These are phyloP conservation scores for Cocos nucifera DNA, from an alignment of 176 grass and related monocot species.

Conservation along the genomic window DNA sequence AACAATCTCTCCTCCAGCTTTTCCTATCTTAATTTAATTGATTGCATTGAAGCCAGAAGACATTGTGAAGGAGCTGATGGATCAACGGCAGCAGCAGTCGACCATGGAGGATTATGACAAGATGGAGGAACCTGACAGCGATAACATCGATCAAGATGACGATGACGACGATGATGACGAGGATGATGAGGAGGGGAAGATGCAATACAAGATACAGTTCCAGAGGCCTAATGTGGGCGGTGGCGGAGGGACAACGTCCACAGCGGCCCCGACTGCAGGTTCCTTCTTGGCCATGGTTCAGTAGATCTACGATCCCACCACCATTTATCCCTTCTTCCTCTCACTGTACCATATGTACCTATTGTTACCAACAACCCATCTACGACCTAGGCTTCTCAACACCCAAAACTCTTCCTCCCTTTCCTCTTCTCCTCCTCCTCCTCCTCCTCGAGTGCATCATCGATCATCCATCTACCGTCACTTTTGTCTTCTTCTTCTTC, in stretches of 20 bases:
- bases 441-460: slow-evolving; percentile 12
- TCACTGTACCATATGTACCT: slow-evolving; percentile 53
- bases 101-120: slow-evolving; percentile 46
- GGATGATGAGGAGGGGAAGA: not conserved
- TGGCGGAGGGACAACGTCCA: slow-evolving; percentile 27
- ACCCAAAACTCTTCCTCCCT: slow-evolving; percentile 24
- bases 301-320: slow-evolving; percentile 22
- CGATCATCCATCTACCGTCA: too few relatives aligned
- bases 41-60: slow-evolving; percentile 82
- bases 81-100: slow-evolving; percentile 35
- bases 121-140: slow-evolving; percentile 45
- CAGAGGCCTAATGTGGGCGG: slow-evolving; percentile 16
- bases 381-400: slow-evolving; percentile 23
- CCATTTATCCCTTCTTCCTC: slow-evolving; percentile 13
- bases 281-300: slow-evolving; percentile 97
- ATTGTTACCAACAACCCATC: slow-evolving; percentile 28
- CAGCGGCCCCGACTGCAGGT: slow-evolving; percentile 37
- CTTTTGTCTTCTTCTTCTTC: not conserved
- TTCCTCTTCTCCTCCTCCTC: slow-evolving; percentile 31
- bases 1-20: too few relatives aligned
- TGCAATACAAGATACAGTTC: slow-evolving; percentile 15
- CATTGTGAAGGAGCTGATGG: slow-evolving; percentile 82
- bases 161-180: slow-evolving; percentile 5
- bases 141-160: slow-evolving; percentile 7
- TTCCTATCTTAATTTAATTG: slow-evolving; percentile 2